Base-by-base conservation (phyloP, 352 stramenopile genomes). In the Sclerospora graminicola region DNA sequence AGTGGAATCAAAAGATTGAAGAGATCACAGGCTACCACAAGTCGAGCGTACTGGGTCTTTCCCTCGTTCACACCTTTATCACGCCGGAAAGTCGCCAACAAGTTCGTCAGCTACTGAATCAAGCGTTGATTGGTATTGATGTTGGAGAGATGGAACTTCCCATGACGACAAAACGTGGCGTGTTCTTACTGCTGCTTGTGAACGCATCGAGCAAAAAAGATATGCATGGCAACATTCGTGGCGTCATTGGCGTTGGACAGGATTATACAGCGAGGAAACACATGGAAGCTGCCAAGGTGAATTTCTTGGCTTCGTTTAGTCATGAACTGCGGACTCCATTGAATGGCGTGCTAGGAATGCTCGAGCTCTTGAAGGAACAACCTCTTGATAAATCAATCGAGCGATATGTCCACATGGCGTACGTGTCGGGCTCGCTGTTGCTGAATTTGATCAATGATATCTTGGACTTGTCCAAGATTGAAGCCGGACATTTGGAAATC, bases 391-490 rank as follows among this genome's bases (percentile, higher is more conserved):
- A 82, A 29, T 68, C 60, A 1, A 51, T 66, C 3, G 64, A 84
- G 40, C 69, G 72, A 8, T 82, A 78, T 37, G 73, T 85, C 13
- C 67, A 85, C 27, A 85, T 83, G 54, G 71, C 71, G 0, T 82
- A 82, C 47, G 71, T 83, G 37, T 83, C 70, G 3, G 73, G 73
- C 2, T 82, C 67, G 16, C 45, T 85, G 16, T 41, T 85, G 34
- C 56, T 85, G 13, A 85, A 82, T 49, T 30, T 85, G 14, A 85
- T 85, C 50, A 85, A 93, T 56, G 81, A 93, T 45, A 93, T 93
- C 41, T 66, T 93, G 11, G 81, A 93, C 55, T 61, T 92, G 32
- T 92, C 84, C 3, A 89, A 89, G 54, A 95, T 95, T 63, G 87
- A 96, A 68, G 85, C 89, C 14, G 84, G 84, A 0, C 89, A 85